Conservation (phyloP, 1,284 basidiomycete genomes). For the Pseudozyma sp. region DNA sequence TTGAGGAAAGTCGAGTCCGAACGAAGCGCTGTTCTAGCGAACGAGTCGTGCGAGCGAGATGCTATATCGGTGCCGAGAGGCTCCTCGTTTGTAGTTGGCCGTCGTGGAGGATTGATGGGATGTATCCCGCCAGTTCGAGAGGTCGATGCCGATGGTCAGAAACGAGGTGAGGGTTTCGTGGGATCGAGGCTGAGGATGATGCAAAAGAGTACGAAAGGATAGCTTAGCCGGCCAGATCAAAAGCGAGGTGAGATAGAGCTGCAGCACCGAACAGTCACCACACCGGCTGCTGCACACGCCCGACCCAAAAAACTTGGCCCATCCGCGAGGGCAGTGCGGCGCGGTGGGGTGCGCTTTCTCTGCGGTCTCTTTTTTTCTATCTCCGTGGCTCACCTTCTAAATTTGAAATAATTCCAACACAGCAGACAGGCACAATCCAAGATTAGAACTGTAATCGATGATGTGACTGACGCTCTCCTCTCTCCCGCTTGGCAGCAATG, state of each 20-base stretch:
- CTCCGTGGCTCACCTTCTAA: not conserved
- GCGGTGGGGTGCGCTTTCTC: not conserved
- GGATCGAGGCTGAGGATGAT: not conserved
- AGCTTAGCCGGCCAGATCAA: not conserved
- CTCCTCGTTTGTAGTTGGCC: too few species aligned
- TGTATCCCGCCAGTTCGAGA: too few species aligned
- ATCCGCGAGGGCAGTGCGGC: not conserved
- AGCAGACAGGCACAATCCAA: not conserved
- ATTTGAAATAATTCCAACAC: not conserved
- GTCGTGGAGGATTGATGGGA: too few species aligned
- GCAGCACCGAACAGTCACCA: conserved; percentile 7
- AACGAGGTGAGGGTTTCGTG: not conserved
- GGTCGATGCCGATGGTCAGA: too few species aligned
- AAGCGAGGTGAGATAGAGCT: conserved; percentile 14
- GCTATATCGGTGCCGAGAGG: too few species aligned
- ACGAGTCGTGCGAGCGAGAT: too few species aligned
- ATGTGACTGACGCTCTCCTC: not conserved
- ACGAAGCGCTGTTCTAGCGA: too few species aligned
- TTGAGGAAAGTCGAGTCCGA: too few species aligned
- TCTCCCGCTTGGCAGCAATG: not conserved
- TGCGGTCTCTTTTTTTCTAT: not conserved
- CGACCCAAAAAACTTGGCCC: conserved; percentile 7
- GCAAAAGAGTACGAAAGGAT: not conserved
- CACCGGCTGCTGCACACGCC: not conserved
- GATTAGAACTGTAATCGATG: not conserved